A percentile compares a stretch with the other conserved stretches of the same genome.
Conservation (phyloP, 2,329 filamentous ascomycete species). For the Cercospora canescens region DNA sequence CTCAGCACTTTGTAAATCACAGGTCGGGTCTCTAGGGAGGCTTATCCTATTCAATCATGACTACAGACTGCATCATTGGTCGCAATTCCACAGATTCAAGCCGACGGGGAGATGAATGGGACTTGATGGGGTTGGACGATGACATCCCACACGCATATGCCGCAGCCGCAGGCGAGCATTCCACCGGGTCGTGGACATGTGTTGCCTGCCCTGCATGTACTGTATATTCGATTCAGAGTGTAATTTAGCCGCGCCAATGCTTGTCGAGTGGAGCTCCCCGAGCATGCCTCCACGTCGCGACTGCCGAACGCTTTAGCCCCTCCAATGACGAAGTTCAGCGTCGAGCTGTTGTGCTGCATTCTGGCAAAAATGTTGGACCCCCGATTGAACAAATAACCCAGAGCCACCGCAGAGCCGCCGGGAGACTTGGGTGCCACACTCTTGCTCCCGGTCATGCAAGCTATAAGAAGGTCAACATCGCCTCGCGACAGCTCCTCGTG, state of each 20-base stretch:
- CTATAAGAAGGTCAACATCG: conserved; percentile 19
- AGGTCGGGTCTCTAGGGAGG: background rate
- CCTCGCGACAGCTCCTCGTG: background rate
- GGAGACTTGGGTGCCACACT: background rate
- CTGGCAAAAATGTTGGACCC: conserved; percentile 10
- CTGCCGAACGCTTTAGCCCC: conserved; percentile 4
- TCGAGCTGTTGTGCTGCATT: conserved; percentile 10
- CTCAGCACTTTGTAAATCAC: background rate
- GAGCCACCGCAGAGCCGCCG: conserved; percentile 14
- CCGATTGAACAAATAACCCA: conserved; percentile 8
- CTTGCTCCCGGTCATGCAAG: conserved; percentile 8
- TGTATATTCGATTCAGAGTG: background rate
- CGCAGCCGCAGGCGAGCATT: background rate
- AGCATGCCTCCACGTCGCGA: background rate
- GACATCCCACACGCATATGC: background rate
- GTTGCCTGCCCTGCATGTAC: background rate
- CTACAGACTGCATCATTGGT: background rate
- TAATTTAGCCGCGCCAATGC: conserved; percentile 1
- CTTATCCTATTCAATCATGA: background rate
- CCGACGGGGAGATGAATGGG: no score
- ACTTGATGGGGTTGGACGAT: no score
- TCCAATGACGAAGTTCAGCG: conserved; percentile 13
- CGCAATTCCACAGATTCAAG: background rate
- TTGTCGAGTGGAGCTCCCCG: background rate
- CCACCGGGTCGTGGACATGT: background rate